Conservation (phyloP, 305 asterid genomes). For the Plantago lanceolata region DNA sequence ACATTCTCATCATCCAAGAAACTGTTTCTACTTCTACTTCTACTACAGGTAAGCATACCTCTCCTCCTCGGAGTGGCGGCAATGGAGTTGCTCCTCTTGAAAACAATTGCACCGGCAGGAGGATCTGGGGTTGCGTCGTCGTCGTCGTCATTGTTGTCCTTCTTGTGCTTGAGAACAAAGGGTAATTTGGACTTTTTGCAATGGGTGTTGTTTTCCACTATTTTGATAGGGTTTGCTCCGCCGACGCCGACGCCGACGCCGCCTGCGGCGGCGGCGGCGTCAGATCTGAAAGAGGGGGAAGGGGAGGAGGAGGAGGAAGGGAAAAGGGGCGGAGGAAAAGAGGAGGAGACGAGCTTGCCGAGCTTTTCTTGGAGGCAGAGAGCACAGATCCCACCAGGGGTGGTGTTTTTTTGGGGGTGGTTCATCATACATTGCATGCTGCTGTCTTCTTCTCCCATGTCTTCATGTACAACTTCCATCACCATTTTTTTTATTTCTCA, state of each 20-base stretch:
- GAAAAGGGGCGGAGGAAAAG: constrained; percentile 40
- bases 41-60: constrained; percentile 16
- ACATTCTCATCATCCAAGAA: constrained; percentile 33
- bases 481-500: constrained; percentile 25
- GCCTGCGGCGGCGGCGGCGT: neutral
- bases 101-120: constrained; percentile 27
- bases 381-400: constrained; percentile 60
- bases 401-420: constrained; percentile 45
- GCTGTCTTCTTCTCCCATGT: constrained; percentile 35
- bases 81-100: constrained; percentile 48
- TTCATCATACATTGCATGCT: constrained; percentile 36
- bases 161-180: constrained; percentile 29
- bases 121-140: constrained; percentile 17
- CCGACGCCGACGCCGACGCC: too few species aligned
- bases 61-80: constrained; percentile 31
- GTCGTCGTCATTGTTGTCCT: constrained; percentile 27
- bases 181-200: constrained; percentile 31
- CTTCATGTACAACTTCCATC: constrained; percentile 59
- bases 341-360: constrained; percentile 52
- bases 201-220: neutral
- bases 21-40: neutral
- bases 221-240: neutral
- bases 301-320: constrained; percentile 48
- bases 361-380: constrained; percentile 64
- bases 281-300: constrained; percentile 51